Evolutionary conservation across 257 asterid species (phyloP).

Genomic region (Rubia yunnanensis): DNA sequence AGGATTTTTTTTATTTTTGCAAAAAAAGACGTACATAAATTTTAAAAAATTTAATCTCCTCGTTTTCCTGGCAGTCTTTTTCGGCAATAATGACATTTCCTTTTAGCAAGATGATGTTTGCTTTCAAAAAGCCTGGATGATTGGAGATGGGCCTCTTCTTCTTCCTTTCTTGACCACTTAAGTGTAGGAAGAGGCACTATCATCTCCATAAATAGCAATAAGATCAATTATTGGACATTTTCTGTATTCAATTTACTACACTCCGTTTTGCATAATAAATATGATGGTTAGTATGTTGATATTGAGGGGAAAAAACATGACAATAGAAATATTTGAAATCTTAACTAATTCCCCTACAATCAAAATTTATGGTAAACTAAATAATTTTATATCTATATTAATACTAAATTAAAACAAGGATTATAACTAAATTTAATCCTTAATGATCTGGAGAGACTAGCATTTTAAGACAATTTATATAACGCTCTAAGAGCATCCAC

Average conservation of each 20-base stretch:
- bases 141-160: slow-evolving; percentile 24
- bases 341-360: too few species aligned
- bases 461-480: too few species aligned
- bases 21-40: not conserved
- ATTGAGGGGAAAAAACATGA: too few species aligned
- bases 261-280: too few species aligned
- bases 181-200: slow-evolving; percentile 33
- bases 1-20: not conserved
- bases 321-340: too few species aligned
- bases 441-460: too few species aligned
- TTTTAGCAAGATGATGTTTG: not conserved
- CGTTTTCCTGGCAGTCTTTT: not conserved
- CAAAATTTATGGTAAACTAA: too few species aligned
- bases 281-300: too few species aligned
- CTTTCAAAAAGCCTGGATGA: slow-evolving; percentile 32
- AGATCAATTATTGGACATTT: not conserved
- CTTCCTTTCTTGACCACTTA: slow-evolving; percentile 35
- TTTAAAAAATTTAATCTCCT: not conserved
- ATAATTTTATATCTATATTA: too few species aligned
- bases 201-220: not conserved
- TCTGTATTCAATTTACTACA: not conserved
- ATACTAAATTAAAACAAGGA: too few species aligned
- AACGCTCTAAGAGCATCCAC: too few species aligned
- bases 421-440: too few species aligned
- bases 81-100: not conserved